phyloP scores from a whole-genome alignment of 2,329 filamentous ascomycete genomes.

The Apiospora malaysiana region DNA sequence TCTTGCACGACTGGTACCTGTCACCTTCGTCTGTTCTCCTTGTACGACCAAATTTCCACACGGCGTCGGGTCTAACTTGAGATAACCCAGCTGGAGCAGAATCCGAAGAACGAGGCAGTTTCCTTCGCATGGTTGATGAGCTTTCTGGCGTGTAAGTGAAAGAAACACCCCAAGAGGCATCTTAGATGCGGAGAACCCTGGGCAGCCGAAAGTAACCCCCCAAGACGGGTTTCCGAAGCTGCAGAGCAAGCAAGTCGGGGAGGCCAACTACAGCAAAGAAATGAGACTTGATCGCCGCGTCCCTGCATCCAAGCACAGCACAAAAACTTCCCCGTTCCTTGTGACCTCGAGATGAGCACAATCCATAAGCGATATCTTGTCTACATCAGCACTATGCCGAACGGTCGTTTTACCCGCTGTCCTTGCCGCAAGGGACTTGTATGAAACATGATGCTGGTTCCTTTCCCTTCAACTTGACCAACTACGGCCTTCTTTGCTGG shows the following conservation, averaged over 20 bases:
- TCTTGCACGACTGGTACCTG: constrained; percentile 15
- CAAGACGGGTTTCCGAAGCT: constrained; percentile 8
- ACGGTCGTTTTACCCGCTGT: constrained; percentile 13
- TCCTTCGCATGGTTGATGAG: neutral
- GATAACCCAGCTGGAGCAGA: neutral
- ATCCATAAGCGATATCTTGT: constrained; percentile 1
- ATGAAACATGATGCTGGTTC: constrained; percentile 8
- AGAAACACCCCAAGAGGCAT: neutral
- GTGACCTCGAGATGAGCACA: constrained; percentile 13
- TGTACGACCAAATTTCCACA: constrained; percentile 1
- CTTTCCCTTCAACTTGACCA: neutral
- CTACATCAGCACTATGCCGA: neutral
- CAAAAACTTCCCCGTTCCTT: constrained; percentile 21
- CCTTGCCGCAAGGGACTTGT: constrained; percentile 12
- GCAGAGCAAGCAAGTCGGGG: constrained; percentile 13
- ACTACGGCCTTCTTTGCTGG: neutral
- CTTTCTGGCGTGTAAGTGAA: constrained; percentile 2
- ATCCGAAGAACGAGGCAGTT: constrained; percentile 2
- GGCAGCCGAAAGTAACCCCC: neutral
- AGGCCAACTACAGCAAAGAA: constrained; percentile 6
- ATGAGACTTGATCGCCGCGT: constrained; percentile 27
- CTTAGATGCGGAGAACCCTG: constrained; percentile 9
- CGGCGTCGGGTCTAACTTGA: neutral
- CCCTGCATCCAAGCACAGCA: constrained; percentile 29
- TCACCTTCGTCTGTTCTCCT: constrained; percentile 17